These are phyloP conservation scores for Meredithiella fracta DNA, from an alignment of 2,329 filamentous ascomycete species.

Conservation along the genomic window DNA sequence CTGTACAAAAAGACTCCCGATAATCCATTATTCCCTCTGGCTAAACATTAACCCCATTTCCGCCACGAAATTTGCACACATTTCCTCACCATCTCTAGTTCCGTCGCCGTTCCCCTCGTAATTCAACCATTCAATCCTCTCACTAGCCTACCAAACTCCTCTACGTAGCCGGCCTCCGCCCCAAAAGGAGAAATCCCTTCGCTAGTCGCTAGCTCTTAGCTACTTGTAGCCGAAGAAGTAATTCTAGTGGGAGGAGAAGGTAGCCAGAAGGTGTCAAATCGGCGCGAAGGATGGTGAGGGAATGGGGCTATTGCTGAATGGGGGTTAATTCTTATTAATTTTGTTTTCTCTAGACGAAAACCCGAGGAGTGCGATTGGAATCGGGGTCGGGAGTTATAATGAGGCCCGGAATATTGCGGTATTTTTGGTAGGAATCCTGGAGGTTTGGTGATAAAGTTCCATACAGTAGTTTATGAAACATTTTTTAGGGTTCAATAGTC, in stretches of 20 bases:
- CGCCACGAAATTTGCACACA: not conserved
- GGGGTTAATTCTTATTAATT: not conserved
- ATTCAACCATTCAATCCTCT: too few species aligned
- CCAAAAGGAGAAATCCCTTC: too few species aligned
- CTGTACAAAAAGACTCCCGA: too few species aligned
- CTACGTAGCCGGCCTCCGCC: too few species aligned
- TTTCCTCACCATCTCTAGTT: not conserved
- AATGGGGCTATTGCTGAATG: not conserved
- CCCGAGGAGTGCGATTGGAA: not conserved
- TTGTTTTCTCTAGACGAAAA: not conserved
- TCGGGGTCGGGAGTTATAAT: not conserved
- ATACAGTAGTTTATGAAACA: too few species aligned
- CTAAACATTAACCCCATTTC: not conserved
- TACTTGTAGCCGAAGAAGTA: too few species aligned
- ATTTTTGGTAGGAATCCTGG: too few species aligned
- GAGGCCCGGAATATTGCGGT: not conserved
- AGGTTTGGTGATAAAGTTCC: too few species aligned
- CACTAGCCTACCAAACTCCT: too few species aligned
- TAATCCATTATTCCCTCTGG: not conserved
- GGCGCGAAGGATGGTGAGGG: not conserved
- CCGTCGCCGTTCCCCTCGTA: too few species aligned
- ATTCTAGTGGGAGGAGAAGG: not conserved
- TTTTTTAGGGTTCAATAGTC: too few species aligned
- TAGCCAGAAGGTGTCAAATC: not conserved
- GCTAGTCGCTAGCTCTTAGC: too few species aligned